Base-by-base conservation (phyloP, 257 asterid genomes). In the Anisodus tanguticus region DNA sequence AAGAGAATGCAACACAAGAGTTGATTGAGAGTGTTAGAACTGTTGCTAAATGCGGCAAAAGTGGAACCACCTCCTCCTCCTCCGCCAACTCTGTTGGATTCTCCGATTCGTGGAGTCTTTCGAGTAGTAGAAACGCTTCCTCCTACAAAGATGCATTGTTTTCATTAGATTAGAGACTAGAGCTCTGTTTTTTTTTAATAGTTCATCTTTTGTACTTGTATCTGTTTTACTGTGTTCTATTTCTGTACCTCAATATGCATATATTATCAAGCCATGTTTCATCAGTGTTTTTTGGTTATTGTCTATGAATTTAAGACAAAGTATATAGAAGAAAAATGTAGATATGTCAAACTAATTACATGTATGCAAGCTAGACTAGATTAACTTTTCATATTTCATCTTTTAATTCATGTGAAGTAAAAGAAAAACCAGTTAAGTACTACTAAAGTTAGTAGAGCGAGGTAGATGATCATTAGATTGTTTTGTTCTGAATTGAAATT, bases 21-120 rank as follows among this genome's bases (percentile, higher is more conserved):
- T 88, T 95, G 88, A 90, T 95, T 6, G 98, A 94, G 90, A 95
- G 92, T 71, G 97, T 95, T 3, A 84, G 94, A 68, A 92, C 98
- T 70, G 98, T 95, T 74, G 98, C 97, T 3, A 95, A 93, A 68
- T 94, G 97, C 47, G 91, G 97, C 31, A 92, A 87, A 13, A 88
- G 84, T 31, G 93, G 91, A 0, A 87, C 87, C 54, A 79, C 82
- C 5, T 79, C 89, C 2, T 10, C 76, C 55, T 63, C 79, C 3
- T 15, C 80, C 49, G 86, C 87, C 37, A 82, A 84, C 8, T 84
- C 91, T 0, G 31, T 78, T 31, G 77, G 71, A 19, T 91, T 89
- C 84, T 88, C 95, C 9, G 98, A 94, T 81, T 91, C 92, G 16
- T 95, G 98, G 98, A 95, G 95, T 84, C 92, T 87, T 45, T 91